phyloP scores from a whole-genome alignment of 225 moss, liverwort and hornwort genomes.

The Pseudisothecium myosuroides region DNA sequence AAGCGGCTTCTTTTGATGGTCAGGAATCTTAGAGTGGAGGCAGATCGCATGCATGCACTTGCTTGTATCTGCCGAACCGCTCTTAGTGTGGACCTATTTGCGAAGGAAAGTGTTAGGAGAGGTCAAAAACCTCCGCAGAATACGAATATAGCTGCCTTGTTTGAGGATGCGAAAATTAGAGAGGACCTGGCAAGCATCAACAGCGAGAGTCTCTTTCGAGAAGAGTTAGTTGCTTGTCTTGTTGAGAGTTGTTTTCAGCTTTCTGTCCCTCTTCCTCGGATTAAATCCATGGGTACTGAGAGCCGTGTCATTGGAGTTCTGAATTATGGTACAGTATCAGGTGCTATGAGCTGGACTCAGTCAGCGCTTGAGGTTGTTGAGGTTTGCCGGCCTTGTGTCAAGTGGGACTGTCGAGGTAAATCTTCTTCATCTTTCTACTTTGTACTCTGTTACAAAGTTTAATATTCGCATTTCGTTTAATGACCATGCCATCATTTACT shows the following conservation, averaged over 20 bases:
- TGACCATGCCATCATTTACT: background rate
- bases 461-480: background rate
- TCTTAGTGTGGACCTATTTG: slow-evolving; percentile 84
- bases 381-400: slow-evolving; percentile 89
- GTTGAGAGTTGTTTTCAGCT: slow-evolving; percentile 97
- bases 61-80: slow-evolving; percentile 93
- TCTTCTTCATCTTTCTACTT: background rate
- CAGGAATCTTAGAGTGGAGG: slow-evolving; percentile 82
- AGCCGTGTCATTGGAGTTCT: slow-evolving; percentile 80
- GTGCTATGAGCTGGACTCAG: slow-evolving; percentile 90
- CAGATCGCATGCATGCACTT: slow-evolving; percentile 94
- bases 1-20: slow-evolving; percentile 93
- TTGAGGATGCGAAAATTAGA: slow-evolving; percentile 78
- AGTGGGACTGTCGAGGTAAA: slow-evolving; percentile 86
- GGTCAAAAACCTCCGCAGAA: slow-evolving; percentile 86
- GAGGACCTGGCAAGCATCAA: slow-evolving; percentile 65
- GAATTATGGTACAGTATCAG: slow-evolving; percentile 80
- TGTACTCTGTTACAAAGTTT: background rate
- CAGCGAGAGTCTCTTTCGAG: slow-evolving; percentile 71
- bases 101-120: slow-evolving; percentile 84
- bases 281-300: slow-evolving; percentile 44
- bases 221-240: slow-evolving; percentile 85
- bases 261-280: slow-evolving; percentile 70
- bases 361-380: slow-evolving; percentile 95
- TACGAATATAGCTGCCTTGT: slow-evolving; percentile 76